Conservation (phyloP, 2,329 filamentous ascomycete species). For the Neoscytalidium dimidiatum region DNA sequence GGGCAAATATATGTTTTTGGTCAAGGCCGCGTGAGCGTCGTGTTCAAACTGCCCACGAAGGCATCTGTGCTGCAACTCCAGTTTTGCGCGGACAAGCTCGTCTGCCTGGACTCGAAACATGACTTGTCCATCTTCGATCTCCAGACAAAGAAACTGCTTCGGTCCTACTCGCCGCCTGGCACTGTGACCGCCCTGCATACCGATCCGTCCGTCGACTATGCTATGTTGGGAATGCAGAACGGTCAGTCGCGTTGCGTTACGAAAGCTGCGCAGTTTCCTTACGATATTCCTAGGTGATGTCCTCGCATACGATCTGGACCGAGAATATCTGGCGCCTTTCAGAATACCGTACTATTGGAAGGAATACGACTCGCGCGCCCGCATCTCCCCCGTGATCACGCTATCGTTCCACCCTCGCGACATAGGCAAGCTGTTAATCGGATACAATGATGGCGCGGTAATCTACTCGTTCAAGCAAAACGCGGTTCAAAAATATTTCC, state of each 20-base stretch:
- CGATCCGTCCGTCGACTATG: constrained; percentile 92
- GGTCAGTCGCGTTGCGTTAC: constrained; percentile 44
- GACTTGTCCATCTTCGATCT: constrained; percentile 85
- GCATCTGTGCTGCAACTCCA: constrained; percentile 76
- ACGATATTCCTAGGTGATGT: constrained; percentile 63
- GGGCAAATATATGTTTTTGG: constrained; percentile 91
- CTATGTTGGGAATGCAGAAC: constrained; percentile 77
- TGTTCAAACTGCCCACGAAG: constrained; percentile 69
- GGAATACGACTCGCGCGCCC: constrained; percentile 67
- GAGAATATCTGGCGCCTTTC: constrained; percentile 74
- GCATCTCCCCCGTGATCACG: constrained; percentile 68
- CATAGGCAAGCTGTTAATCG: constrained; percentile 86
- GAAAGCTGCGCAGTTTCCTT: background rate
- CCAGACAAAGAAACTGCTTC: constrained; percentile 65
- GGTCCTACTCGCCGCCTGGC: constrained; percentile 74
- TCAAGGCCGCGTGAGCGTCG: constrained; percentile 74
- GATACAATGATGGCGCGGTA: constrained; percentile 85
- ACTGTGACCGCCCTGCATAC: constrained; percentile 73
- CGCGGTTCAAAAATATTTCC: constrained; percentile 73
- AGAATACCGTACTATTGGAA: constrained; percentile 86
- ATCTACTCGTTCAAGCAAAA: constrained; percentile 96
- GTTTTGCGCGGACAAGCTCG: constrained; percentile 82
- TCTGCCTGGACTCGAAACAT: constrained; percentile 83
- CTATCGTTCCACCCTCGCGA: constrained; percentile 88
- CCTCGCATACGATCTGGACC: constrained; percentile 89